phyloP scores from a whole-genome alignment of 1,284 basidiomycete genomes.

The Ganoderma lucidum region DNA sequence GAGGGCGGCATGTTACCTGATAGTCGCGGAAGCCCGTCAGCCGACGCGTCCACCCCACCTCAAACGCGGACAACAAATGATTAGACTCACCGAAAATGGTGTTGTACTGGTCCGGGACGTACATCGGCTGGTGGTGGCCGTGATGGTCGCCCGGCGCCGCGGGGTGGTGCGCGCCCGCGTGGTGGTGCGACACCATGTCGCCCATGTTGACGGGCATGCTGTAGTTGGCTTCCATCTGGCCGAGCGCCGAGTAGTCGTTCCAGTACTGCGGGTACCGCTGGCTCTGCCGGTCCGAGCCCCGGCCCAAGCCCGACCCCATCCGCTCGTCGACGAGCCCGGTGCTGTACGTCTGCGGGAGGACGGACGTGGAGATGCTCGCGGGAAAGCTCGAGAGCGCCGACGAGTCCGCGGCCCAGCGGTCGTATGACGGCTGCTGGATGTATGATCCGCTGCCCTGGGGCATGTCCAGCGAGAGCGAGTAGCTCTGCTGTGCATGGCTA shows the following conservation, averaged over 20 bases:
- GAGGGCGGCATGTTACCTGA: constrained; percentile 36
- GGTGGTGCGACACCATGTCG: constrained; percentile 36
- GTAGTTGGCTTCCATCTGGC: constrained; percentile 60
- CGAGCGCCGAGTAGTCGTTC: constrained; percentile 67
- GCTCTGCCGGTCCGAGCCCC: constrained; percentile 36
- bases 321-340: constrained; percentile 63
- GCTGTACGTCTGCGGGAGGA: constrained; percentile 74
- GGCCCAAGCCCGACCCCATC: constrained; percentile 30
- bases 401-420: constrained; percentile 58
- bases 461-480: constrained; percentile 36
- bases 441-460: constrained; percentile 34
- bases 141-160: constrained; percentile 23
- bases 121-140: constrained; percentile 37
- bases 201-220: constrained; percentile 40
- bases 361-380: constrained; percentile 64
- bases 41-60: background rate
- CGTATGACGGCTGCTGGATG: constrained; percentile 54
- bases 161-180: constrained; percentile 10
- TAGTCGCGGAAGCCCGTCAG: constrained; percentile 2
- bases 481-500: constrained; percentile 25
- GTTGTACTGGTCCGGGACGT: constrained; percentile 40
- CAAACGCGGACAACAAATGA: background rate
- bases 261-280: constrained; percentile 62
- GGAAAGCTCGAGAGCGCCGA: constrained; percentile 46
- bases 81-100: constrained; percentile 43